Evolutionary conservation across 345 rosid species (phyloP), one percentile per base, ranked within the genome.

Genomic region (Eucalyptus erythrocorys): DNA sequence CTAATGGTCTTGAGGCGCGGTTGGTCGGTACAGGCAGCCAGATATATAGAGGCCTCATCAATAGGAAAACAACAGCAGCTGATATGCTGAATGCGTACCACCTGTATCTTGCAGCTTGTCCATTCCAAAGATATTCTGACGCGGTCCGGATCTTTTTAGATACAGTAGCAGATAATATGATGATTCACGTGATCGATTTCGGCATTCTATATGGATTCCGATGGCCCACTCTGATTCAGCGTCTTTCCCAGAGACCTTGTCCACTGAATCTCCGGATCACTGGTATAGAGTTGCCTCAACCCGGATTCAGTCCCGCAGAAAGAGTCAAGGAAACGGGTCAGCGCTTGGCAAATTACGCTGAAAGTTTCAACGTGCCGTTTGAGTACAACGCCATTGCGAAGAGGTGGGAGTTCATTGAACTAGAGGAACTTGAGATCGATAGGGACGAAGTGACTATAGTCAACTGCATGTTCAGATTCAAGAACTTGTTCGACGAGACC

Each of bases 11-110:
- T 55, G 61, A 55, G 27, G 91, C 91, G 34, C 86, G 92, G 13
- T 45, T 91, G 85, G 89, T 89, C 13, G 91, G 92, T 3, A 91
- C 91, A 47, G 89, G 89, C 40, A 51, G 86, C 47, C 86, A 88
- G 19, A 88, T 81, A 3, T 88, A 84, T 86, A 88, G 89, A 88
- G 89, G 89, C 48, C 42, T 88, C 6, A 27, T 53, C 53, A 55
- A 30, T 55, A 88, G 43, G 51, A 87, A 48, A 43, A 88, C 48
- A 19, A 10, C 32, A 11, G 86, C 89, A 13, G 32, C 86, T 3
- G 86, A 81, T 22, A 81, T 53, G 86, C 86, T 88, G 76, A 88
- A 81, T 24, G 57, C 79, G 21, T 81, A 79, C 86, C 89, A 80
- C 48, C 86, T 88, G 47, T 27, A 50, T n/a, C 86, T 88, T 55